Conservation (phyloP, 768 basidiomycete genomes). For the Sarcodon aspratus region DNA sequence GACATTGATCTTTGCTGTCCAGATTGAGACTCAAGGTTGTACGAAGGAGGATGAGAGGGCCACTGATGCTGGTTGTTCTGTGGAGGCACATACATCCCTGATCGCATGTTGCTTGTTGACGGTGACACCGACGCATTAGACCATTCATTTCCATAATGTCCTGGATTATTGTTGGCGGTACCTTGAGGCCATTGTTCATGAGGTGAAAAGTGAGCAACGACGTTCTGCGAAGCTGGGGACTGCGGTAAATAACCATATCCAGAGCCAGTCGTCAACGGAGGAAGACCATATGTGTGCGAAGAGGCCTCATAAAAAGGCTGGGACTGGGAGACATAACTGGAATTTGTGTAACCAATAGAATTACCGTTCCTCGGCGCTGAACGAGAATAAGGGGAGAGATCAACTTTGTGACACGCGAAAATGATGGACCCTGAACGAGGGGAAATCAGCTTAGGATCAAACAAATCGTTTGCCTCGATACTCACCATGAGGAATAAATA, state of each 20-base stretch:
- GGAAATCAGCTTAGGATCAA: conserved; percentile 5
- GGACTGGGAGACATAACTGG: conserved; percentile 12
- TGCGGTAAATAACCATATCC: conserved; percentile 10
- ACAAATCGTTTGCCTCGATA: conserved; percentile 12
- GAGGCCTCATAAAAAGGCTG: conserved; percentile 16
- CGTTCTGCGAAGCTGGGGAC: conserved; percentile 1
- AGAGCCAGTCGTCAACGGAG: conserved; percentile 12
- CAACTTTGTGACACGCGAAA: conserved; percentile 64
- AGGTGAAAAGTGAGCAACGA: conserved; percentile 2
- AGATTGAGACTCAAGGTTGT: conserved; percentile 9
- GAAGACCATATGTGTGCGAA: conserved; percentile 15
- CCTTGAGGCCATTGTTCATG: conserved; percentile 2
- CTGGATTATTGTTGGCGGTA: neutral
- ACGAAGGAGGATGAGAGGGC: conserved; percentile 31
- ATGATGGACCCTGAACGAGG: conserved; percentile 45
- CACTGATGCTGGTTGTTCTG: conserved; percentile 26
- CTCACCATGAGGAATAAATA: conserved; percentile 85
- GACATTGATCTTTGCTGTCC: neutral
- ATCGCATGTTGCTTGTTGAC: conserved; percentile 17
- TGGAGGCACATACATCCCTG: conserved; percentile 14
- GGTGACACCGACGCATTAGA: conserved; percentile 7
- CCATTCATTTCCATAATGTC: conserved; percentile 3
- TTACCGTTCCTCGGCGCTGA: conserved; percentile 9
- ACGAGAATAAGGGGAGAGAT: conserved; percentile 23
- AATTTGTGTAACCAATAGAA: conserved; percentile 12